Base-by-base conservation (phyloP, 2,329 filamentous ascomycete species). In the Aspergillus sp. region DNA sequence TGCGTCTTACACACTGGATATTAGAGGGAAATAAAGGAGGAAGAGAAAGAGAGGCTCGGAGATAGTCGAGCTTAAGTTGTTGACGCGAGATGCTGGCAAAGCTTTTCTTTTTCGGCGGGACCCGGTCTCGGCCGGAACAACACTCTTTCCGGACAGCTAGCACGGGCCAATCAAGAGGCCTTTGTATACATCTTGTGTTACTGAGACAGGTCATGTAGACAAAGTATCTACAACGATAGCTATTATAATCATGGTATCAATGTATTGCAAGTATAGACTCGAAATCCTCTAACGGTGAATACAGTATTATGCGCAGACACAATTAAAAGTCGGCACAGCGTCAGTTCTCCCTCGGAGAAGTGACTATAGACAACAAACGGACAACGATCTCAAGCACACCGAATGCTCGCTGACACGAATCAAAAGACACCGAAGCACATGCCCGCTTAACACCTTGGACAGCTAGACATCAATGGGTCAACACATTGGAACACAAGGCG, bases 391-490 rank as follows among this genome's bases (percentile, higher is more conserved):
- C 50, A 48, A 47, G 66, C 68, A 71, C 71, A 69, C 72, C 70
- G 69, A 65, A 73, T 73, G 69, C 72, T 73, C 70, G 69, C 71
- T 73, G 68, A 67, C 65, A 58, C 51, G 68, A 66, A 64, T 58
- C 53, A 64, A 61, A 36, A 63, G 38, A 69, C 66, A 67, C 61
- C 65, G 60, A 68, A 71, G 68, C 53, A 62, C 70, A 71, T 75
- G 70, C 69, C 71, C 69, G 68, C 67, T 71, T 59, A 73, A 71
- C 67, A 71, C 69, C 66, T 59, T 56, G 57, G 61, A 64, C 41
- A 60, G 64, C 60, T 61, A 57, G 68, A 64, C 60, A 58, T 57
- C 59, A 60, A 65, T 62, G 64, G 62, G 59, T 56, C 57, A 56
- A 55, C 61, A 32, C 47, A 50, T 30, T 49, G 49, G 52, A 60